Evolutionary conservation across 2,329 filamentous ascomycete species (phyloP), one percentile per base, ranked within the genome.

Genomic region (Monosporascus sp.): DNA sequence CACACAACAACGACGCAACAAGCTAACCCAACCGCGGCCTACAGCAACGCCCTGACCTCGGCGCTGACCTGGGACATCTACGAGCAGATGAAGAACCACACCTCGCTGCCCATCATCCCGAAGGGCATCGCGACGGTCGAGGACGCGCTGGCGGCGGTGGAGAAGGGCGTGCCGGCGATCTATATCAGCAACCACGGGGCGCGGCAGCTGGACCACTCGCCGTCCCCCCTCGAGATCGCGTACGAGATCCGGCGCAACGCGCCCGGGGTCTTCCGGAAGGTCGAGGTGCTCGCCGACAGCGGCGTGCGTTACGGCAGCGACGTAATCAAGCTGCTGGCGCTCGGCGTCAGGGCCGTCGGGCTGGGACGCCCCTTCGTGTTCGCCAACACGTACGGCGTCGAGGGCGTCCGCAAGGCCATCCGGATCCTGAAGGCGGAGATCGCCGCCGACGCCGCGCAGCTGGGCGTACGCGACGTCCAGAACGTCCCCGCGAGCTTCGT

Each of bases 101-200:
- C 3, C 17, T 27, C 26, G 26, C 54, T 56, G 5, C 54, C 54
- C 16, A 41, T 56, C 14, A 54, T 56, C 37, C 54, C 46, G 16
- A 56, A 56, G 46, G 54, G 54, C 19, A 56, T 56, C 45, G 24
- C 19, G 48, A 56, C 54, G 22, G 48, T 51, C 5, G 54, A 52
- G 35, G 54, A 54, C 26, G 54, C 52, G 22, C 49, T 50, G 22
- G 19, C 24, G 37, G 52, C 52, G 20, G 17, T 54, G 17, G 49
- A 37, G 40, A 43, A 46, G 35, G n/a, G 22, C 41, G 14, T 41
- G 26, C 26, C 7, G 19, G 46, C 63, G 26, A 72, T 74, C 49
- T 71, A 68, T 61, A 64, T 74, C 7, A 71, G 67, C 37, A 74
- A 75, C 60, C 72, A 74, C 57, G 72, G 72, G 27, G 70, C 69